A percentile compares a stretch with the other conserved stretches of the same genome.
These are phyloP conservation scores for Penicillium sp. DNA, from an alignment of 2,329 filamentous ascomycete genomes.

Conservation along the genomic window DNA sequence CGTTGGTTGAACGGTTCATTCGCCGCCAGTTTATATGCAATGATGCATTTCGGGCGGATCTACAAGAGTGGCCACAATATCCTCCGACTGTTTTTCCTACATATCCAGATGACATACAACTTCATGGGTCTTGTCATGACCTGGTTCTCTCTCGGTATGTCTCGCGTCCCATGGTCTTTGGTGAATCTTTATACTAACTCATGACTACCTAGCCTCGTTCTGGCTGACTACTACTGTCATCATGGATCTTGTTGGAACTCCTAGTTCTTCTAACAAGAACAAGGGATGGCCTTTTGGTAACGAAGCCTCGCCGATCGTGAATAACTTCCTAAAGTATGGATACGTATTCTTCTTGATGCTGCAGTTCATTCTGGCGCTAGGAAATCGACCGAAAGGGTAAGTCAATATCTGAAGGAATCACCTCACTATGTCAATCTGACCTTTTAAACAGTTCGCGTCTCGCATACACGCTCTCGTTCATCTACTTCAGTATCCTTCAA, in stretches of 20 bases:
- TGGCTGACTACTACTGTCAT: conserved; percentile 30
- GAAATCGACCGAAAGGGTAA: conserved; percentile 89
- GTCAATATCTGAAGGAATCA: not conserved
- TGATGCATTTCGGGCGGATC: conserved; percentile 97
- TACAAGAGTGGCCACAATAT: conserved; percentile 97
- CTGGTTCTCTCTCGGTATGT: conserved; percentile 71
- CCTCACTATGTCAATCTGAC: not conserved
- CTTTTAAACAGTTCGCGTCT: conserved; percentile 57
- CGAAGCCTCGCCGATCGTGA: conserved; percentile 69
- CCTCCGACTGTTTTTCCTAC: conserved; percentile 95
- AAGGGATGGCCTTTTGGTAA: conserved; percentile 28
- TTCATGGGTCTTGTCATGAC: conserved; percentile 79
- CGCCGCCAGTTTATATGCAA: conserved; percentile 88
- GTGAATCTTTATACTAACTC: not conserved
- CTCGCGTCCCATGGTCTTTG: conserved; percentile 9
- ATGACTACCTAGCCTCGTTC: conserved; percentile 20
- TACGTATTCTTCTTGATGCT: conserved; percentile 88
- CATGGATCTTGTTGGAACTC: conserved; percentile 29
- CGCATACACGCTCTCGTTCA: conserved; percentile 84
- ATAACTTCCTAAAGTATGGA: conserved; percentile 82
- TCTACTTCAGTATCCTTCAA: conserved; percentile 82
- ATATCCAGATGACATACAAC: conserved; percentile 93
- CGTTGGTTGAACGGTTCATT: conserved; percentile 99
- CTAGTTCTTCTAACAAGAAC: conserved; percentile 20
- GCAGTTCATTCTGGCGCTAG: conserved; percentile 91